These are phyloP conservation scores for Picea sitchensis DNA, from an alignment of 75 land plant genomes.

Conservation along the genomic window DNA sequence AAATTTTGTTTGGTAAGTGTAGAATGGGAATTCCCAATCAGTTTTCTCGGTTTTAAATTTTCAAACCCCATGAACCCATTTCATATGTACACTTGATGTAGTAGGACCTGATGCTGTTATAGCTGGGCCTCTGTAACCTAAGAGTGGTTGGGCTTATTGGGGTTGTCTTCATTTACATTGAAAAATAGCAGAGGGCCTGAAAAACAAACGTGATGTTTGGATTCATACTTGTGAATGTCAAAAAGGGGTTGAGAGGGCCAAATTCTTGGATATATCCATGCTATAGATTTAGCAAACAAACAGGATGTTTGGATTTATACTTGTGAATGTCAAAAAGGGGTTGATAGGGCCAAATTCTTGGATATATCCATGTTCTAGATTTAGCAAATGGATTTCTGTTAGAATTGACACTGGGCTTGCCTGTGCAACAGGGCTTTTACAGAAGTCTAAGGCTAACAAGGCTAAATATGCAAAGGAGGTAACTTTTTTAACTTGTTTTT, in stretches of 20 bases:
- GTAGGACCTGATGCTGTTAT: not conserved
- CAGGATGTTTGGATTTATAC: not conserved
- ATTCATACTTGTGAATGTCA: not conserved
- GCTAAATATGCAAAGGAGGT: slow-evolving; percentile 83
- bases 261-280: too few species aligned
- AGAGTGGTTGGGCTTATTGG: not conserved
- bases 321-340: not conserved
- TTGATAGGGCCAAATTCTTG: not conserved
- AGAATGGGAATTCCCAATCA: not conserved
- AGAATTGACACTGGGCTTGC: not conserved
- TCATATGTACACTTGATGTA: not conserved
- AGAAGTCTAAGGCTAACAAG: slow-evolving; percentile 76
- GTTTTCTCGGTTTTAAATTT: not conserved
- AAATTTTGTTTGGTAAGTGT: not conserved
- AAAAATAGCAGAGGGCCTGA: not conserved
- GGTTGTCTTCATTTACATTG: not conserved
- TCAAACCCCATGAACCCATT: not conserved
- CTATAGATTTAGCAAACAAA: too few species aligned
- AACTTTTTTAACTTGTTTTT: not conserved
- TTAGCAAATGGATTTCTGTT: not conserved
- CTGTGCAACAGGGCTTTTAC: slow-evolving; percentile 52
- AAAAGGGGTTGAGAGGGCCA: not conserved
- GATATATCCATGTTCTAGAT: not conserved
- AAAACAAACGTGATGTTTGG: not conserved
- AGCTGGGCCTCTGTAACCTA: not conserved